Conservation (phyloP, 305 asterid genomes). For the Fraxinus albicans region DNA sequence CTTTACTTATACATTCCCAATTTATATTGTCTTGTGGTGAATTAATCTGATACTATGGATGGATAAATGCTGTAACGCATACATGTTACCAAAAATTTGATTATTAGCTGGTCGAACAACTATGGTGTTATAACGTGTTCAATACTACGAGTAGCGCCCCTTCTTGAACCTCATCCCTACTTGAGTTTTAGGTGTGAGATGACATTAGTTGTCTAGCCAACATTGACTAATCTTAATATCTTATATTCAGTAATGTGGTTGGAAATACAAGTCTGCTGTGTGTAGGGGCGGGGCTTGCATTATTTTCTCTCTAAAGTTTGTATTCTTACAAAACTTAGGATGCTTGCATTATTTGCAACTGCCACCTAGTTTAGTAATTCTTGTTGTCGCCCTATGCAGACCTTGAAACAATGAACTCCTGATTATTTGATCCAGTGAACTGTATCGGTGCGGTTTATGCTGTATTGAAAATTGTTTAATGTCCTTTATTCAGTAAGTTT, state of each 20-base stretch:
- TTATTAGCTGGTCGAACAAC: not conserved
- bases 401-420: not conserved
- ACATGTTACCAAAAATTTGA: not conserved
- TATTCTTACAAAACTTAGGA: not conserved
- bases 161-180: not conserved
- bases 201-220: not conserved
- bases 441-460: not conserved
- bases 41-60: not conserved
- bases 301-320: not conserved
- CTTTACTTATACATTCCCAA: not conserved
- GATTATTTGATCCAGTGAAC: not conserved
- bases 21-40: not conserved
- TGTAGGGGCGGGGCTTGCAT: not conserved
- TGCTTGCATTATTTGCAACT: not conserved
- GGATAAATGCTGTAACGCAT: not conserved
- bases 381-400: not conserved
- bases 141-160: not conserved
- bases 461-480: not conserved
- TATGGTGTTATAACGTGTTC: not conserved
- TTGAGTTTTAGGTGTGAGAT: not conserved
- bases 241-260: not conserved
- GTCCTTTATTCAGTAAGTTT: not conserved
- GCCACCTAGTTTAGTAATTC: not conserved
- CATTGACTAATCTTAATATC: not conserved
- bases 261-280: not conserved